Base-by-base conservation (phyloP, 2,329 filamentous ascomycete species). In the Hypoxylon rubiginosum region DNA sequence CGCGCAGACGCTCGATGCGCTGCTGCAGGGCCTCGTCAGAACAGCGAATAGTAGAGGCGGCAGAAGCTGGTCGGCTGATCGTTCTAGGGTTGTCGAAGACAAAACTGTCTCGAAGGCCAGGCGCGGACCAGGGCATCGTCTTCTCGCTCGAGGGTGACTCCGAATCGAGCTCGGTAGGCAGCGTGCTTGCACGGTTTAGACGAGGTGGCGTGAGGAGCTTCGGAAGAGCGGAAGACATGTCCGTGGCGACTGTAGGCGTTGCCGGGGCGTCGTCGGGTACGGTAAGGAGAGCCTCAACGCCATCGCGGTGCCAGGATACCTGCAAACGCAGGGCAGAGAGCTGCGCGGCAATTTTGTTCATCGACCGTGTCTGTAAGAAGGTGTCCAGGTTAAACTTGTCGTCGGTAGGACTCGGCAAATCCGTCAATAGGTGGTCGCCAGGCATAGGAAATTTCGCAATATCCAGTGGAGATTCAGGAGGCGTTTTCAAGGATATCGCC, bases 1-100 rank as follows among this genome's bases (percentile, higher is more conserved):
- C 82, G 19, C 85, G 82, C 10, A 89, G 76, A 9, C 83, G 80
- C 76, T 86, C 84, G 68, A 89, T 88, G 24, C 86, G 82, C 6
- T 83, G 80, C 62, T 81, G 79, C 2, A 86, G 76, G 15, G 57
- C 67, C 53, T 70, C 71, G 55, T 73, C 74, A n/a, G 60, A 58
- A 24, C 73, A 67, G 13, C 60, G 68, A 10, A 72, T 55, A n/a
- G 64, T 62, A 8, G 69, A 69, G 11, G 70, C 66, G 3, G 58
- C 61, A 21, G 66, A 64, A 19, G 66, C 61, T 48, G 66, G 63
- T 15, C 66, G 62, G 26, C 21, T 49, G 48, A 63, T 57, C 5
- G 52, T 34, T 32, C 51, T 50, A 19, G 66, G 62, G 26, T 24
- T 64, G n/a, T 58, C 53, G 13, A 30, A 49, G 1, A 28, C n/a